phyloP scores from a whole-genome alignment of 192 early-diverging fungal genomes.

The Powellomyces hirtus region DNA sequence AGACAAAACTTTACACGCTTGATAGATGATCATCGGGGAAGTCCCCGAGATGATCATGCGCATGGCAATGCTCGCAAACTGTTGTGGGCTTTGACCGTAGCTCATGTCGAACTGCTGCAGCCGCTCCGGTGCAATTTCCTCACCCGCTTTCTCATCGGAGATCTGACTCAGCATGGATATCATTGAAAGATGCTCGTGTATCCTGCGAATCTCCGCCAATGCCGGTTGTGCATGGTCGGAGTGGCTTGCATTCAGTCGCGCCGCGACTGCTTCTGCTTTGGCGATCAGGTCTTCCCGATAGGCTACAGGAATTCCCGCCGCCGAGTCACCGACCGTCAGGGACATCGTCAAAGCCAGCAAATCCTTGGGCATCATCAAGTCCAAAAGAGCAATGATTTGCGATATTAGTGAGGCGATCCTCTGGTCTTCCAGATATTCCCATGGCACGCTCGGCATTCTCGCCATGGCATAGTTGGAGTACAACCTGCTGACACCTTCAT shows the following conservation, averaged over 20 bases:
- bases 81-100: slow-evolving; percentile 7
- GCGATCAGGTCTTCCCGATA: background rate
- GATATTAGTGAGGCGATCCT: slow-evolving; percentile 9
- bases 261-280: background rate
- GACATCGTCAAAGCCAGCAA: background rate
- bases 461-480: background rate
- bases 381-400: slow-evolving; percentile 12
- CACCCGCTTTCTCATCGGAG: slow-evolving; percentile 8
- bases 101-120: slow-evolving; percentile 40
- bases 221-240: background rate
- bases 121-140: slow-evolving; percentile 26
- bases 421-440: slow-evolving; percentile 39
- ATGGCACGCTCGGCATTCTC: slow-evolving; percentile 25
- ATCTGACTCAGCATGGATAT: slow-evolving; percentile 12
- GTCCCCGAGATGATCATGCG: slow-evolving; percentile 43
- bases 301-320: slow-evolving; percentile 6
- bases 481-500: slow-evolving; percentile 1
- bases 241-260: background rate
- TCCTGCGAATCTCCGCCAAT: background rate
- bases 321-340: slow-evolving; percentile 23
- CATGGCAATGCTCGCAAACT: slow-evolving; percentile 23
- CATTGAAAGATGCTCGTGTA: slow-evolving; percentile 21
- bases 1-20: slow-evolving; percentile 23
- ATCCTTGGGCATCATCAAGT: background rate
- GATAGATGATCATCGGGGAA: slow-evolving; percentile 20